Conservation (phyloP, 1,139 yeast genomes). For the Taiozyma onychis region DNA sequence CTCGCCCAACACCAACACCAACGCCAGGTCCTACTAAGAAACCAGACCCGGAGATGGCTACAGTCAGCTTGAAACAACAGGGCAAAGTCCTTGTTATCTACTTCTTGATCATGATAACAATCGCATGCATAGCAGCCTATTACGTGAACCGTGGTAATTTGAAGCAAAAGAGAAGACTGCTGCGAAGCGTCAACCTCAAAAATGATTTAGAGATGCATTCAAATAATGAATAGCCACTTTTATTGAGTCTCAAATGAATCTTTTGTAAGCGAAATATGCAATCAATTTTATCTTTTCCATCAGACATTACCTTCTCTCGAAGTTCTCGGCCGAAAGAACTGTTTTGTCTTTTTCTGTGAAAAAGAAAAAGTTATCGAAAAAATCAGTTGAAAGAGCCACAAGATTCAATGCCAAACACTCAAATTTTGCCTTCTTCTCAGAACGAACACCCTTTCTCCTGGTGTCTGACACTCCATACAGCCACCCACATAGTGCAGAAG, state of each 20-base stretch:
- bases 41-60: background rate
- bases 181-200: background rate
- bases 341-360: background rate
- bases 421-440: background rate
- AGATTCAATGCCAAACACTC: background rate
- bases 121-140: conserved; percentile 1
- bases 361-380: background rate
- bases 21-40: background rate
- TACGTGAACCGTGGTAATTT: background rate
- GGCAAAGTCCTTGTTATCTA: conserved; percentile 3
- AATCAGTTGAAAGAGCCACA: background rate
- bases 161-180: background rate
- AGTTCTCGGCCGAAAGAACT: background rate
- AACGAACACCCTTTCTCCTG: too few species aligned
- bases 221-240: background rate
- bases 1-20: background rate
- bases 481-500: too few species aligned
- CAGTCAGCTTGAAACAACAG: conserved; percentile 1
- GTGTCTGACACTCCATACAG: too few species aligned
- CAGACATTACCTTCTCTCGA: background rate
- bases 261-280: background rate
- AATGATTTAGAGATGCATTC: background rate
- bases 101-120: conserved; percentile 2
- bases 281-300: background rate
- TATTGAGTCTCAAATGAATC: too few species aligned